These are phyloP conservation scores for Epichloe amarillans DNA, from an alignment of 2,329 filamentous ascomycete genomes.

Conservation along the genomic window DNA sequence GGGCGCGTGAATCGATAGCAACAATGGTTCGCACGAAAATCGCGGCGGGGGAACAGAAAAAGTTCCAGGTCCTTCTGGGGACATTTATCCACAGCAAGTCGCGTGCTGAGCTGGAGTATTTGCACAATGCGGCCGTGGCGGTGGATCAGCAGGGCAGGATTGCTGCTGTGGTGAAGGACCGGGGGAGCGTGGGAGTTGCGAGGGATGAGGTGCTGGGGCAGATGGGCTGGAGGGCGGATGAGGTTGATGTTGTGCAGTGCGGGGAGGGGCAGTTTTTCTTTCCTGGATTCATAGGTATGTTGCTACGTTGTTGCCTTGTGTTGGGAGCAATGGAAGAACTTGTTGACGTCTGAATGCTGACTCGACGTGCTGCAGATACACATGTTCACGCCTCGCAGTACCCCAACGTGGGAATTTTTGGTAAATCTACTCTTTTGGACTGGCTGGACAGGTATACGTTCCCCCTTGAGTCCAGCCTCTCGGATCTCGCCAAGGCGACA, in stretches of 20 bases:
- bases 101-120: conserved; percentile 34
- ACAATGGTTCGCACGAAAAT: conserved; percentile 2
- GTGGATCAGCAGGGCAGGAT: conserved; percentile 39
- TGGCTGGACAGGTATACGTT: conserved; percentile 96
- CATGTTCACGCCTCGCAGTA: conserved; percentile 95
- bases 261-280: conserved; percentile 60
- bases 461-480: conserved; percentile 71
- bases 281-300: conserved; percentile 63
- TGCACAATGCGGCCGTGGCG: conserved; percentile 36
- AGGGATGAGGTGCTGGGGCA: conserved; percentile 22
- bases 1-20: background rate
- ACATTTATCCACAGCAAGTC: conserved; percentile 41
- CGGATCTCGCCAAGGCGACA: conserved; percentile 46
- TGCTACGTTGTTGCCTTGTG: background rate
- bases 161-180: conserved; percentile 29
- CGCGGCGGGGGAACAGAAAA: conserved; percentile 10
- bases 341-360: background rate
- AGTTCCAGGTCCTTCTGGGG: conserved; percentile 37
- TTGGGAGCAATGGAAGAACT: background rate
- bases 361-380: conserved; percentile 49
- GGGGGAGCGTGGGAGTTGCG: conserved; percentile 15
- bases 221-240: conserved; percentile 30
- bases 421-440: conserved; percentile 80
- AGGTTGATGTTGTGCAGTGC: conserved; percentile 24
- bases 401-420: conserved; percentile 87